A percentile compares a stretch with the other conserved stretches of the same genome.
Evolutionary conservation across 2,329 filamentous ascomycete genomes (phyloP).

Genomic region (Teratosphaeria nubilosa): DNA sequence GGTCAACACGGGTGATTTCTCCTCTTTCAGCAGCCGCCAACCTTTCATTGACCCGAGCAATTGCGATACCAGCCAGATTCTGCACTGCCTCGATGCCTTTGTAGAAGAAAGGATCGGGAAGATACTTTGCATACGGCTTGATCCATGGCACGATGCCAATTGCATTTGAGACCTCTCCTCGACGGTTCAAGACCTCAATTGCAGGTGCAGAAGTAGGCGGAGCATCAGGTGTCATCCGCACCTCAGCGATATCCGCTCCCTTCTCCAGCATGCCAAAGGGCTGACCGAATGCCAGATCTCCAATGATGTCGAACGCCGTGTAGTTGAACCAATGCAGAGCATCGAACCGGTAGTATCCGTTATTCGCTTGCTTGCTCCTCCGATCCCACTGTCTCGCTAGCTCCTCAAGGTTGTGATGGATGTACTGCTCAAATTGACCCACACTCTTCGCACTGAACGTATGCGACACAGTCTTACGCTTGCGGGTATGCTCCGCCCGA

Average conservation of each 20-base stretch:
- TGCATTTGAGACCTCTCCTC: slow-evolving; percentile 71
- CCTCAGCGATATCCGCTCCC: slow-evolving; percentile 41
- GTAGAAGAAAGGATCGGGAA: slow-evolving; percentile 39
- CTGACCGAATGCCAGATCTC: slow-evolving; percentile 44
- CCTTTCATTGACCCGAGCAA: slow-evolving; percentile 66
- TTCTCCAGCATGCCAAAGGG: slow-evolving; percentile 76
- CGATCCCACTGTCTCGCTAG: slow-evolving; percentile 66
- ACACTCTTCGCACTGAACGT: slow-evolving; percentile 78
- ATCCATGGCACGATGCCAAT: slow-evolving; percentile 64
- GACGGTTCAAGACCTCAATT: slow-evolving; percentile 78
- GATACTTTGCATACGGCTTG: slow-evolving; percentile 68
- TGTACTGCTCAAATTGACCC: slow-evolving; percentile 69
- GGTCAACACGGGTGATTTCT: slow-evolving; percentile 57
- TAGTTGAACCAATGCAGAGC: slow-evolving; percentile 68
- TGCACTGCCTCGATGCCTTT: slow-evolving; percentile 40
- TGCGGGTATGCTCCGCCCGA: slow-evolving; percentile 71
- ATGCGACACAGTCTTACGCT: slow-evolving; percentile 80
- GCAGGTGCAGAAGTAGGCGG: slow-evolving; percentile 37
- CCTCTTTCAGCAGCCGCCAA: slow-evolving; percentile 53
- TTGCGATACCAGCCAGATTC: slow-evolving; percentile 77
- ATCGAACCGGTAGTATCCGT: slow-evolving; percentile 40
- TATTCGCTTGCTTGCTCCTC: slow-evolving; percentile 44
- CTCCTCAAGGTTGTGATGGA: slow-evolving; percentile 65
- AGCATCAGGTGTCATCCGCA: slow-evolving; percentile 19
- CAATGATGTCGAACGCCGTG: slow-evolving; percentile 73